Conservation (phyloP, 306 rosid genomes). For the Cicer cuneatum region DNA sequence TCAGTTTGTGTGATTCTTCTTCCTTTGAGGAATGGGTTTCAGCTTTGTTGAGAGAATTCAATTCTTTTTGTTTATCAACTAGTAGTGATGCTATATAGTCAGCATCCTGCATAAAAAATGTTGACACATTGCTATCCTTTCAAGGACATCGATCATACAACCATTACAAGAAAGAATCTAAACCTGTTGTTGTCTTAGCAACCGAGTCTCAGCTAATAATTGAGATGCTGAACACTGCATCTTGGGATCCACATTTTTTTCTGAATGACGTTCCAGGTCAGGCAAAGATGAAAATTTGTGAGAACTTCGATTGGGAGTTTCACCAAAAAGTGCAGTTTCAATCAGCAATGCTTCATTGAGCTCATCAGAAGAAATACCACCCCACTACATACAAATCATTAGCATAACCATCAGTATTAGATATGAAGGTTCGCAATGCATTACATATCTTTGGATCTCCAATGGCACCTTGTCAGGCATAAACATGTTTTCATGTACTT, state of each 20-base stretch:
- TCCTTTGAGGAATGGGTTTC: constrained; percentile 50
- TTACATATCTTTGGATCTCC: constrained; percentile 13
- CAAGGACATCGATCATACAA: constrained; percentile 29
- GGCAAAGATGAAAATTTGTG: constrained; percentile 46
- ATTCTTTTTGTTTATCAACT: constrained; percentile 60
- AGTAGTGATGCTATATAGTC: constrained; percentile 59
- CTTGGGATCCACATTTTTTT: constrained; percentile 44
- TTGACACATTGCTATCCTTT: constrained; percentile 29
- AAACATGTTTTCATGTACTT: constrained; percentile 37
- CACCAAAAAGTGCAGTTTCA: constrained; percentile 66
- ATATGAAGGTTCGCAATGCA: constrained; percentile 25
- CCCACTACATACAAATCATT: constrained; percentile 62
- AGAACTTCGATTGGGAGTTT: constrained; percentile 44
- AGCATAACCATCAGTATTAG: constrained; percentile 31
- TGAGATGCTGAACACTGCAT: constrained; percentile 43
- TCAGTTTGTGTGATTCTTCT: constrained; percentile 45
- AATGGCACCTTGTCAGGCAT: constrained; percentile 55
- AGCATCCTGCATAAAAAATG: constrained; percentile 59
- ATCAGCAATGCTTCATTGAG: constrained; percentile 69
- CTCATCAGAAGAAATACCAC: constrained; percentile 73
- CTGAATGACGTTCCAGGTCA: constrained; percentile 48
- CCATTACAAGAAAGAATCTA: constrained; percentile 37
- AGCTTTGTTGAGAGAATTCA: constrained; percentile 49
- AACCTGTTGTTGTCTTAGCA: constrained; percentile 76
- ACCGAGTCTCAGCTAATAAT: constrained; percentile 48